Conservation (phyloP, 2,329 filamentous ascomycete genomes). For the Cercospora zeina region DNA sequence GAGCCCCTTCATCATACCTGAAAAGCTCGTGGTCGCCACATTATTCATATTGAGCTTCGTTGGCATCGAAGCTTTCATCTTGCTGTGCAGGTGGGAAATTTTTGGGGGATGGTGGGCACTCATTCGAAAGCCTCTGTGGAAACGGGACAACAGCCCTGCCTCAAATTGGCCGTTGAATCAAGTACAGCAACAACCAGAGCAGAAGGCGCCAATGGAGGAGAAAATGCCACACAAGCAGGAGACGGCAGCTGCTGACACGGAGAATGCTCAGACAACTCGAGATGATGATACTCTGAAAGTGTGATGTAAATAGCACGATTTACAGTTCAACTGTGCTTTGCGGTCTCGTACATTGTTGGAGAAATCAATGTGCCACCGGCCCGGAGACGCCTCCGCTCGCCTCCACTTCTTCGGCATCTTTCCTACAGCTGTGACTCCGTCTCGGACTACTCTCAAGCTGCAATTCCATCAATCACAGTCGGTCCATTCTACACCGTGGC, state of each 20-base stretch:
- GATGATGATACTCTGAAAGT: background rate
- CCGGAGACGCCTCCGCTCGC: background rate
- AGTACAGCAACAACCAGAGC: slow-evolving; percentile 1
- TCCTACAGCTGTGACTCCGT: no score
- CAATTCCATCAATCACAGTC: background rate
- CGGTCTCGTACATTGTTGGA: background rate
- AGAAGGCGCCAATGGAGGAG: slow-evolving; percentile 1
- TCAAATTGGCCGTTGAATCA: background rate
- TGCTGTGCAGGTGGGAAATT: slow-evolving; percentile 30
- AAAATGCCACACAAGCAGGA: background rate
- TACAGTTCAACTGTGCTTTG: background rate
- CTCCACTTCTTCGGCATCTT: slow-evolving; percentile 1
- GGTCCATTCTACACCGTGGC: background rate
- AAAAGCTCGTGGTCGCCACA: slow-evolving; percentile 29
- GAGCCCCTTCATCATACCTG: slow-evolving; percentile 26
- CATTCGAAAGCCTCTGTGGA: slow-evolving; percentile 14
- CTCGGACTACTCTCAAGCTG: background rate
- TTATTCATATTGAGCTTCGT: slow-evolving; percentile 33
- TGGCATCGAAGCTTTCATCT: slow-evolving; percentile 32
- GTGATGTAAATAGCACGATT: background rate
- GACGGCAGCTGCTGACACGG: background rate
- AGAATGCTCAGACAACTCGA: background rate
- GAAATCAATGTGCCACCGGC: background rate
- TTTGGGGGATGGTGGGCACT: slow-evolving; percentile 30
- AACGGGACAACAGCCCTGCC: slow-evolving; percentile 15